These are phyloP conservation scores for Paulownia fortunei DNA, from an alignment of 257 asterid species.

Conservation along the genomic window DNA sequence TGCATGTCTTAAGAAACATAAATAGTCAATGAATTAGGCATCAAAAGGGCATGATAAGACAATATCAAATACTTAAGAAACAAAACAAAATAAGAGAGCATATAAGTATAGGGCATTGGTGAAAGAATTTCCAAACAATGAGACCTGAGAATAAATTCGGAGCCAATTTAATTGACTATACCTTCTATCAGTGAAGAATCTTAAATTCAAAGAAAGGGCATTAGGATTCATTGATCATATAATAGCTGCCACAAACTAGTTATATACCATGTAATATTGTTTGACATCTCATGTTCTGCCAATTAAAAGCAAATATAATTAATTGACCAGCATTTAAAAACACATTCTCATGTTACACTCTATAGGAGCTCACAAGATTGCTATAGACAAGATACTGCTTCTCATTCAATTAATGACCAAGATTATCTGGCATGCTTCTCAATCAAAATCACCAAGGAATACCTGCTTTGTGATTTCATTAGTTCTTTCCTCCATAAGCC, in stretches of 20 bases:
- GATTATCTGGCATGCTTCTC: background rate
- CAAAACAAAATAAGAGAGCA: background rate
- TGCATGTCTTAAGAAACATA: slow-evolving; percentile 55
- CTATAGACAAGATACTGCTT: background rate
- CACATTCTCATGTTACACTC: background rate
- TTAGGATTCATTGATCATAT: background rate
- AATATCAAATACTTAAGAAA: background rate
- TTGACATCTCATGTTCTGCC: background rate
- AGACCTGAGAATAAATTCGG: background rate
- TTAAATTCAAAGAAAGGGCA: background rate
- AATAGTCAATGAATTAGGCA: background rate
- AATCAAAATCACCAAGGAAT: slow-evolving; percentile 6
- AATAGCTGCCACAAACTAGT: background rate
- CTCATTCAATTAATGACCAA: background rate
- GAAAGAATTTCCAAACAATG: background rate
- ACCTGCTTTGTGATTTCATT: slow-evolving; percentile 69
- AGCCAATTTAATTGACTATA: background rate
- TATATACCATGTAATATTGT: background rate
- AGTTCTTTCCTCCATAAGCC: slow-evolving; percentile 75
- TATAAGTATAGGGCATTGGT: background rate
- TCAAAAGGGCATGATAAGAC: background rate
- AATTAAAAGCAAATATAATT: background rate
- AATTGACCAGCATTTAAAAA: background rate
- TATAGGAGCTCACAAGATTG: background rate
- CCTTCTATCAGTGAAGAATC: background rate